Evolutionary conservation across 169 alveolate genomes (phyloP).

Genomic region (Theileria annulata): DNA sequence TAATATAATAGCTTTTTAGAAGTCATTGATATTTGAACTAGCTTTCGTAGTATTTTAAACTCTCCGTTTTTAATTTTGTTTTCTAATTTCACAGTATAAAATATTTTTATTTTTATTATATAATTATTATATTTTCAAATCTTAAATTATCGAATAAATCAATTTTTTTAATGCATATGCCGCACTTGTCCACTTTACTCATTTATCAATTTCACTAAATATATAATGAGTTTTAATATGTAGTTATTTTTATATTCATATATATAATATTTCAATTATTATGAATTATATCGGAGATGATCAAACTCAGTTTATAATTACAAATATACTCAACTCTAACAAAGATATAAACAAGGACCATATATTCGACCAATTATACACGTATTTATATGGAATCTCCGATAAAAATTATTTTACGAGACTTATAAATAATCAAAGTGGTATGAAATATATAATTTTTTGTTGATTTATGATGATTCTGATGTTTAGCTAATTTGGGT

Average conservation of each 20-base stretch:
- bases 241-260: not conserved
- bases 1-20: too few species aligned
- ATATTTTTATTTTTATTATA: not conserved
- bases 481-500: constrained; percentile 32
- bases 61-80: too few species aligned
- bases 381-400: constrained; percentile 39
- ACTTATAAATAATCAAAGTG: constrained; percentile 13
- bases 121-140: not conserved
- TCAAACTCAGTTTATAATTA: not conserved
- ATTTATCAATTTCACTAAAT: not conserved
- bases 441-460: not conserved
- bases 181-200: not conserved
- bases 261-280: not conserved
- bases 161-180: not conserved
- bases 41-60: too few species aligned
- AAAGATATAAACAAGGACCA: constrained; percentile 13
- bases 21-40: too few species aligned
- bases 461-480: not conserved
- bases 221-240: not conserved
- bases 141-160: not conserved
- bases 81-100: not conserved
- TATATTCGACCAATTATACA: constrained; percentile 40
- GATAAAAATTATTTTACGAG: constrained; percentile 17
- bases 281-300: not conserved
- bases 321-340: constrained; percentile 1